phyloP scores from a whole-genome alignment of 2,329 filamentous ascomycete genomes.

The Aspergillus awamori region DNA sequence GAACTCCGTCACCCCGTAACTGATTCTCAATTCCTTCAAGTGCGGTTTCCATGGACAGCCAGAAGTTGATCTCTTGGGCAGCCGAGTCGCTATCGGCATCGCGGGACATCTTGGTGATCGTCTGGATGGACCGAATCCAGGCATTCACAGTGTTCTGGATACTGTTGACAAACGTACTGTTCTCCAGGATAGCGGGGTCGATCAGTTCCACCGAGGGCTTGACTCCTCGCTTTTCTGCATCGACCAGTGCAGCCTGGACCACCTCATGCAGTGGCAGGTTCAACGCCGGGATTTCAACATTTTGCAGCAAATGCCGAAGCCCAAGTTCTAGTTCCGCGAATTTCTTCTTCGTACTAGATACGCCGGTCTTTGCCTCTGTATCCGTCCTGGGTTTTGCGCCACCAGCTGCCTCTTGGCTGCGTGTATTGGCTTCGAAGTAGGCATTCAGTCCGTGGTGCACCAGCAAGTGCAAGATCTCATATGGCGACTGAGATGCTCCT shows the following conservation, averaged over 20 bases:
- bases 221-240: conserved; percentile 67
- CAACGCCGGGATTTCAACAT: conserved; percentile 94
- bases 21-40: conserved; percentile 90
- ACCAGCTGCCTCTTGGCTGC: conserved; percentile 70
- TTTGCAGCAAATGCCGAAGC: conserved; percentile 89
- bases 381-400: conserved; percentile 75
- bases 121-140: conserved; percentile 98
- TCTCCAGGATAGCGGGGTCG: conserved; percentile 72
- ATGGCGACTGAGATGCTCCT: conserved; percentile 75
- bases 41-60: conserved; percentile 94
- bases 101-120: conserved; percentile 89
- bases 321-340: conserved; percentile 92
- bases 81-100: conserved; percentile 79
- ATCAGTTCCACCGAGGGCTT: conserved; percentile 80
- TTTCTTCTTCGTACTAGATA: conserved; percentile 96
- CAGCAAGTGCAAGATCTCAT: conserved; percentile 88
- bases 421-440: conserved; percentile 96
- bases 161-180: conserved; percentile 90
- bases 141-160: conserved; percentile 91
- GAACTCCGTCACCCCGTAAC: conserved; percentile 83
- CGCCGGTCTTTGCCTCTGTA: conserved; percentile 87
- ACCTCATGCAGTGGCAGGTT: conserved; percentile 84
- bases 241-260: conserved; percentile 81
- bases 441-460: conserved; percentile 90
- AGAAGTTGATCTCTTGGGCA: conserved; percentile 98